Evolutionary conservation across 306 rosid species (phyloP), one percentile per base, ranked within the genome.

Genomic region (Fragaria nilgerrensis): DNA sequence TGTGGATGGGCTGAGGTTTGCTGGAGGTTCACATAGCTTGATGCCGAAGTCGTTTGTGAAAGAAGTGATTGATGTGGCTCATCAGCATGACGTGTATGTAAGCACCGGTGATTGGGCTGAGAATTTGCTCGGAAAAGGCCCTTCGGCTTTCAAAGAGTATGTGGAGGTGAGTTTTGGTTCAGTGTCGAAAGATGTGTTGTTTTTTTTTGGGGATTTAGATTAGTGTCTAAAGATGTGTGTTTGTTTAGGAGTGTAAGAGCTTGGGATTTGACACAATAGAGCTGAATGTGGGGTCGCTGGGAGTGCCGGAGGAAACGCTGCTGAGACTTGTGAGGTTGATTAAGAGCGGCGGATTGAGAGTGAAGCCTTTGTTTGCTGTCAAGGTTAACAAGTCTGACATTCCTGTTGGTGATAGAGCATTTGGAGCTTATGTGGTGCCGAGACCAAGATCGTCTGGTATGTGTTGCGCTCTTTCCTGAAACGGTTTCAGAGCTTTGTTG

Each of bases 71-170:
- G 92, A 90, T 49, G 85, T 83, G 84, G 98, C 98, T 25, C 98
- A 92, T 74, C 81, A 81, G 61, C 96, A 95, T 73, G 85, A 88
- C 37, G 79, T 95, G 9, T 95, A 90, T 85, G 98, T 95, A 52
- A 92, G 98, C 71, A 95, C 97, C 0, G 97, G 98, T 2, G 95
- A 89, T 41, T 95, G 98, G 97, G 96, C 97, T 41, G 98, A 94
- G 55, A 91, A 94, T 72, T 13, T 82, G 56, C 86, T 84, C 75
- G 88, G 85, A 14, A 87, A 89, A 84, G 93, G 87, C 59, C 97
- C 93, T 10, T 87, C 93, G 0, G 92, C 81, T 75, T 95, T 95
- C 82, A 88, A 83, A 43, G 86, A 89, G 19, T 92, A 90, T 55
- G 82, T 95, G 5, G 91, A 95, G 94, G 98, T 94, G 62, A 81